Base-by-base conservation (phyloP, 192 early-diverging fungal species). In the Linnemannia hyalina region DNA sequence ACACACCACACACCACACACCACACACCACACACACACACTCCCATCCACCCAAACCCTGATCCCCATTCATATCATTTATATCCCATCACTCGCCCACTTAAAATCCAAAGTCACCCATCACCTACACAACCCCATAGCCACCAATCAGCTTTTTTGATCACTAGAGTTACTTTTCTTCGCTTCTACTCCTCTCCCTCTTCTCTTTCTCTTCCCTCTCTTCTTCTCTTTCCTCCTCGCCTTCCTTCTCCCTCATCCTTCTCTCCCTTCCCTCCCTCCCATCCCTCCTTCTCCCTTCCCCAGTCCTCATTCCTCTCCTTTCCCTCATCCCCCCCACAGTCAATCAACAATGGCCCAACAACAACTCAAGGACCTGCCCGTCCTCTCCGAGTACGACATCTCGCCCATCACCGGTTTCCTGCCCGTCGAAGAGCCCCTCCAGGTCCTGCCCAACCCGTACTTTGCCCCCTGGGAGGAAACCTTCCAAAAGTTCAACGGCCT, bases 391-490 rank as follows among this genome's bases (percentile, higher is more conserved):
- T 96, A 96, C 89, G 97, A 96, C 75, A 95, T 99, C 76, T 92
- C 93, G 72, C 94, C 95, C 9, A 78, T 87, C 40, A 95, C 94
- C 36, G 98, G 98, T 7, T 99, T 99, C 88, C 89, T 99, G 29
- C 98, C 97, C 5, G 83, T 88, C 23, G 89, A 91, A 41, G 94
- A 94, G 47, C 97, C 97, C 52, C 86, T 98, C 75, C 87, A 89
- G 8, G 89, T 96, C 42, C 88, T 99, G 15, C 88, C 95, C 23
- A 89, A 95, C 44, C 90, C 91, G 35, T 95, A 97, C 84, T 99
- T 92, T 89, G 93, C 93, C 49, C 95, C 95, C 2, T 99, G 97
- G 98, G 97, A 98, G 88, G 72, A 68, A 0, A 91, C 95, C 75
- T 92, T 98, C 88, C 93, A 96, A 68, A 82, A 93, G 77, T 93